phyloP scores from a whole-genome alignment of 2,329 filamentous ascomycete genomes.

The Coleophoma cylindrospora region DNA sequence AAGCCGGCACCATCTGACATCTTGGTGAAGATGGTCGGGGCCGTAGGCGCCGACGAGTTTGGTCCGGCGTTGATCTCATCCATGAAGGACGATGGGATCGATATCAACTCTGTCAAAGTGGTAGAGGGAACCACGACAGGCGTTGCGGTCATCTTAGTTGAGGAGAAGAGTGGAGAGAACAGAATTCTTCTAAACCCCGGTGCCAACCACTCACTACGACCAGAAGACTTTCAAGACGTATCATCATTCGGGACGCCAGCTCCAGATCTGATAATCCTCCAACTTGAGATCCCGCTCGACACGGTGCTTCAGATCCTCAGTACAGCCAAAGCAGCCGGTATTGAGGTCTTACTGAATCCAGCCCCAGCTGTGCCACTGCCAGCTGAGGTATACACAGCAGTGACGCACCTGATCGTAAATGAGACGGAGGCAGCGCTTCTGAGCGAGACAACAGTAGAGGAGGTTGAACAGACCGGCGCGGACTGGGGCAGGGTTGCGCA shows the following conservation, averaged over 20 bases:
- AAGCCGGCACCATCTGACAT: conserved; percentile 17
- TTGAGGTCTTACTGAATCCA: conserved; percentile 77
- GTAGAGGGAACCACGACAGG: conserved; percentile 52
- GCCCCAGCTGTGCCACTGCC: conserved; percentile 72
- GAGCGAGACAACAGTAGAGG: conserved; percentile 39
- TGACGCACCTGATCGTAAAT: conserved; percentile 82
- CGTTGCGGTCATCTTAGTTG: conserved; percentile 71
- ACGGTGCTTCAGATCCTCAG: conserved; percentile 59
- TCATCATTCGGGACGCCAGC: conserved; percentile 30
- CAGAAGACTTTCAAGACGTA: conserved; percentile 30
- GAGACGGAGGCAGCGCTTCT: conserved; percentile 83
- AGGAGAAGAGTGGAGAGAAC: conserved; percentile 68
- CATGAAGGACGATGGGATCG: conserved; percentile 57
- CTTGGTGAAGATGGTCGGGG: conserved; percentile 66
- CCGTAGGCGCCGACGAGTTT: conserved; percentile 67
- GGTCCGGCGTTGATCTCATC: conserved; percentile 52
- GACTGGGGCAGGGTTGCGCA: conserved; percentile 38
- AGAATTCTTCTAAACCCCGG: conserved; percentile 70
- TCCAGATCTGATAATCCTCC: conserved; percentile 66
- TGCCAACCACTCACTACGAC: conserved; percentile 53
- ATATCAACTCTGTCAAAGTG: conserved; percentile 46
- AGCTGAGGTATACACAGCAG: conserved; percentile 54
- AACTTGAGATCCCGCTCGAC: conserved; percentile 69
- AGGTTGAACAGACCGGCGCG: conserved; percentile 40
- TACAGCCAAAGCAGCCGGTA: conserved; percentile 38